phyloP scores from a whole-genome alignment of 257 asterid genomes.

The Solanum paucissectum region DNA sequence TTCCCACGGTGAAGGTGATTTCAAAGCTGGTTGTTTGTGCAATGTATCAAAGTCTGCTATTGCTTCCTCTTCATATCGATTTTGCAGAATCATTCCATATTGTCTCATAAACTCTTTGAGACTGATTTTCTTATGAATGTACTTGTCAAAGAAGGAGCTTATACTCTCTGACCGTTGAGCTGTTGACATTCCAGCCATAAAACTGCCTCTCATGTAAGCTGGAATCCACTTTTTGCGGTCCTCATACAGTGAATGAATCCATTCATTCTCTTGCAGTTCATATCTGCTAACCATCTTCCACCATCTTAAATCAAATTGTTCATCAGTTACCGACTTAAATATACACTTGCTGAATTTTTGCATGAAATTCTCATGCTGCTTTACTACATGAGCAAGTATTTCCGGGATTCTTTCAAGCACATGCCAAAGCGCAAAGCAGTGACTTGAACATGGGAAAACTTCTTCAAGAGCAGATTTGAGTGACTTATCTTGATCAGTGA shows the following conservation, averaged over 20 bases:
- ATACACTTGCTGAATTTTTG: slow-evolving; percentile 76
- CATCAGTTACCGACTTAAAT: slow-evolving; percentile 73
- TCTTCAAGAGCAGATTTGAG: slow-evolving; percentile 67
- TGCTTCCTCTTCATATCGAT: slow-evolving; percentile 87
- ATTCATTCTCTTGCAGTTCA: slow-evolving; percentile 83
- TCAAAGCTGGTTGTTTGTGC: slow-evolving; percentile 95
- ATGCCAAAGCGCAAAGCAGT: slow-evolving; percentile 90
- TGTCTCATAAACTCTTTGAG: slow-evolving; percentile 86
- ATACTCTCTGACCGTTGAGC: slow-evolving; percentile 74
- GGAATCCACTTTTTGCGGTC: slow-evolving; percentile 91
- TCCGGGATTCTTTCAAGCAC: slow-evolving; percentile 64
- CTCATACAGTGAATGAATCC: slow-evolving; percentile 73
- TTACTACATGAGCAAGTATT: slow-evolving; percentile 54
- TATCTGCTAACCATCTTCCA: slow-evolving; percentile 94
- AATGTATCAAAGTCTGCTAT: slow-evolving; percentile 90
- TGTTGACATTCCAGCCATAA: slow-evolving; percentile 81
- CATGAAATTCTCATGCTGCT: slow-evolving; percentile 52
- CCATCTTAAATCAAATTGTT: slow-evolving; percentile 91
- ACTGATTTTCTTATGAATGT: slow-evolving; percentile 69
- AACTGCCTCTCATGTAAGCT: slow-evolving; percentile 52
- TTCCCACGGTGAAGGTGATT: slow-evolving; percentile 99
- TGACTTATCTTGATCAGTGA: slow-evolving; percentile 64
- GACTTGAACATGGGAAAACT: slow-evolving; percentile 58
- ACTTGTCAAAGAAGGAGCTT: slow-evolving; percentile 71
- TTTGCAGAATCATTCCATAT: slow-evolving; percentile 68